phyloP scores from a whole-genome alignment of 1,284 basidiomycete species.

The Trichosporon inkin region DNA sequence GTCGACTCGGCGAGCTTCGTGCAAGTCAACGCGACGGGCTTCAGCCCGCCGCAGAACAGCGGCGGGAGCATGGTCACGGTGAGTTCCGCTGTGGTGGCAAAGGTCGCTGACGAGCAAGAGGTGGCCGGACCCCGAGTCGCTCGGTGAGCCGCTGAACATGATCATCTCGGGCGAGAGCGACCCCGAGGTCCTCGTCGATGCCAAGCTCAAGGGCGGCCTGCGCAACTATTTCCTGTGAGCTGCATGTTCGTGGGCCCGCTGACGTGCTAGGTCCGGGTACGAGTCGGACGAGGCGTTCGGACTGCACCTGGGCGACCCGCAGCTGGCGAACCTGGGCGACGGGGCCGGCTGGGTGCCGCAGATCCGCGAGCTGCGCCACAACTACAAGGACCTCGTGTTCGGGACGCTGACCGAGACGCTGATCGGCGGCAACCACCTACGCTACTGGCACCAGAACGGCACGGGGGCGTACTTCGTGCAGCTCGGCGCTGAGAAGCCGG shows the following conservation, averaged over 20 bases:
- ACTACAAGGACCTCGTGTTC: slow-evolving; percentile 68
- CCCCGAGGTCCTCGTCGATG: slow-evolving; percentile 62
- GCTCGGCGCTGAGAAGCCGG: slow-evolving; percentile 66
- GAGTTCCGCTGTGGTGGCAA: not conserved
- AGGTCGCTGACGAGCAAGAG: not conserved
- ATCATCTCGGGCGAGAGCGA: slow-evolving; percentile 80
- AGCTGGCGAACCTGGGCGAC: slow-evolving; percentile 78
- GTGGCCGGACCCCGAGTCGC: slow-evolving; percentile 25
- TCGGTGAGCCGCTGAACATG: slow-evolving; percentile 83
- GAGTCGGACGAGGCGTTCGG: slow-evolving; percentile 71
- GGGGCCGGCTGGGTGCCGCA: slow-evolving; percentile 71
- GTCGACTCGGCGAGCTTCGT: no score
- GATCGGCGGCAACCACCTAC: slow-evolving; percentile 80
- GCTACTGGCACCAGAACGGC: slow-evolving; percentile 82
- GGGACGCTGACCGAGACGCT: slow-evolving; percentile 82
- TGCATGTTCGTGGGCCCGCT: no score
- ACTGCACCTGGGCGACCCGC: slow-evolving; percentile 66
- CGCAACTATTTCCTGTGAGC: slow-evolving; percentile 69
- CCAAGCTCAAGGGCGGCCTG: slow-evolving; percentile 65
- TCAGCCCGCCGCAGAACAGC: not conserved
- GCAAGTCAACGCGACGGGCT: not conserved
- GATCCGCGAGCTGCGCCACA: slow-evolving; percentile 70
- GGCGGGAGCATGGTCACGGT: slow-evolving; percentile 1
- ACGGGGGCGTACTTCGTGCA: slow-evolving; percentile 73
- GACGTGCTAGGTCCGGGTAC: slow-evolving; percentile 32